These are phyloP conservation scores for Sporothrix mexicana DNA, from an alignment of 2,329 filamentous ascomycete species.

Conservation along the genomic window DNA sequence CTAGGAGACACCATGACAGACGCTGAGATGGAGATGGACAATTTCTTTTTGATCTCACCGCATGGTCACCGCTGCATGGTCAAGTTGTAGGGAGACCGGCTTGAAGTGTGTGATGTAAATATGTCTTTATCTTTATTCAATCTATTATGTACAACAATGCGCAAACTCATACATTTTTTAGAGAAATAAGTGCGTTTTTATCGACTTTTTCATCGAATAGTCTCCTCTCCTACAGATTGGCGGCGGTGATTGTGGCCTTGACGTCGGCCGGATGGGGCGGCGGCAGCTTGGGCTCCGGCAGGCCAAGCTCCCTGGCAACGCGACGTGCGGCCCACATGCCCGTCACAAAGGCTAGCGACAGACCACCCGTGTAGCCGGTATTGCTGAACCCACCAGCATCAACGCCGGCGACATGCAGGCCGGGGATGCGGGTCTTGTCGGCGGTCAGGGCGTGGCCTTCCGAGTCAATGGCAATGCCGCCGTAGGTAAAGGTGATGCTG, in stretches of 20 bases:
- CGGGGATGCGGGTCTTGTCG: constrained; percentile 7
- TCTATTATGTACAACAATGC: not conserved
- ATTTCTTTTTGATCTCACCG: not conserved
- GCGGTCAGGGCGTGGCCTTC: constrained; percentile 12
- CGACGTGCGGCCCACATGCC: not conserved
- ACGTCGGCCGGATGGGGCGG: not conserved
- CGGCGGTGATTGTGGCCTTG: not conserved
- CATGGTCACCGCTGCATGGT: not conserved
- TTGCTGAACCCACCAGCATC: constrained; percentile 26
- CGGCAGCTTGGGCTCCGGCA: constrained; percentile 18
- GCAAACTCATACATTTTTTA: no score
- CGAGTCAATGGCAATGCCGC: constrained; percentile 18
- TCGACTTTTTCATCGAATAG: not conserved
- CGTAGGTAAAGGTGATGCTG: constrained; percentile 19
- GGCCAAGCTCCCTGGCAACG: not conserved
- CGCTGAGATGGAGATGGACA: not conserved
- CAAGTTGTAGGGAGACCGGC: not conserved
- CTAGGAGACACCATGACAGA: not conserved
- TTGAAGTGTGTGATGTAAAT: not conserved
- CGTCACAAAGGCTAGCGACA: constrained; percentile 18
- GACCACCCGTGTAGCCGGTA: constrained; percentile 3
- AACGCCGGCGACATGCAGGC: constrained; percentile 10
- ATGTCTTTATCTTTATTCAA: not conserved
- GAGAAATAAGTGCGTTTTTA: no score
- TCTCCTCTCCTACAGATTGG: not conserved